Base-by-base conservation (phyloP, 371 early-diverging fungal genomes). In the Syncephalis plumigaleata region DNA sequence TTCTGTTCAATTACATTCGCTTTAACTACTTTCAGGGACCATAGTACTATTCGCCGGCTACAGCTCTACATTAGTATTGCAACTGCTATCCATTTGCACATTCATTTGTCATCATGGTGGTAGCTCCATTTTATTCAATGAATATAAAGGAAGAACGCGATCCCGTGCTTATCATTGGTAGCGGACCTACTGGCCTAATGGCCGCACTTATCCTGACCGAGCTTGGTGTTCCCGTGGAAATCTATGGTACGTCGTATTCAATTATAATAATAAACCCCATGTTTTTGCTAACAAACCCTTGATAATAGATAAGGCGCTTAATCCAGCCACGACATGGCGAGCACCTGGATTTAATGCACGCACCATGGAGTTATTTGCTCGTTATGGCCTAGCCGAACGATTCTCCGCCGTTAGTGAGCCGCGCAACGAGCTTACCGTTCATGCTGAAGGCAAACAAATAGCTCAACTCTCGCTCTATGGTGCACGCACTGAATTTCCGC, bases 281-380 rank as follows among this genome's bases (percentile, higher is more conserved):
- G 11, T 37, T 11, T n/a, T 37, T 11, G n/a, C 37, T n/a, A 37
- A 37, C 37, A 11, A 9, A 9, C n/a, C n/a, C 15, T 7, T 40
- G 4, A 16, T 18, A 21, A 53, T 58, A 18, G 59, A 58, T n/a
- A 52, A 55, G 1, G 50, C 42, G 3, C 39, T 18, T 2, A 18
- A 40, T 1, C 48, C 49, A 40, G 54, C 60, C 0, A 24, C 36
- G 1, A 47, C 56, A 45, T 60, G 57, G 43, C 56, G 56, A 39
- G 60, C 60, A 9, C 44, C 56, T 15, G 46, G 51, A 0, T 25
- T 57, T 23, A 57, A 60, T 20, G 55, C 60, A 18, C 55, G 60
- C 21, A 57, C 57, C 1, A 50, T 60, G 43, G 60, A 60, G 53
- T 48, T 60, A 36, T 24, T 60, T 27, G 55, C 50, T 1, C 54